Conservation (phyloP, 2,329 filamentous ascomycete species). For the Diplocarpon rosae region DNA sequence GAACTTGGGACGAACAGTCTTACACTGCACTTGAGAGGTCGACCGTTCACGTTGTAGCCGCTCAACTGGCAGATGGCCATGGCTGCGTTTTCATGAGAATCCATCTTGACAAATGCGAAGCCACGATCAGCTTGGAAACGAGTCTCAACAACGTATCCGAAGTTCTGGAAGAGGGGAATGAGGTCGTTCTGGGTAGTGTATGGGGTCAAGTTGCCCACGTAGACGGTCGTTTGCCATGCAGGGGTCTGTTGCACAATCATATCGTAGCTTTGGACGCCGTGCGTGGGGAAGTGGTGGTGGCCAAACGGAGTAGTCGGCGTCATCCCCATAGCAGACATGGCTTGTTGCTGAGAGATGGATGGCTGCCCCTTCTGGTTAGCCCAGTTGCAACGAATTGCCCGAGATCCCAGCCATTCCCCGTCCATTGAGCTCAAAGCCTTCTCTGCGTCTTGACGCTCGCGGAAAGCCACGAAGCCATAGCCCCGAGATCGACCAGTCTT, state of each 20-base stretch:
- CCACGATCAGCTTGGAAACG: slow-evolving; percentile 96
- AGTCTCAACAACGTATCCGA: slow-evolving; percentile 93
- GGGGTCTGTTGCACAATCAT: slow-evolving; percentile 94
- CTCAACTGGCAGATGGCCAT: slow-evolving; percentile 98
- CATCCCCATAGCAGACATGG: slow-evolving; percentile 96
- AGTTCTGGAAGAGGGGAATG: slow-evolving; percentile 97
- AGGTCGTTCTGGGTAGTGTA: slow-evolving; percentile 96
- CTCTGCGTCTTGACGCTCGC: slow-evolving; percentile 85
- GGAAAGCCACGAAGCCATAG: slow-evolving; percentile 96
- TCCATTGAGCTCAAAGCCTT: slow-evolving; percentile 97
- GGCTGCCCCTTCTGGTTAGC: slow-evolving; percentile 99
- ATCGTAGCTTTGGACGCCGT: slow-evolving; percentile 93
- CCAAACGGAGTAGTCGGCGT: slow-evolving; percentile 93
- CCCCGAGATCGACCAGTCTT: slow-evolving; percentile 96
- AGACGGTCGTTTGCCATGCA: slow-evolving; percentile 96
- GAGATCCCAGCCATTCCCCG: slow-evolving; percentile 95
- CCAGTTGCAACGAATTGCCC: slow-evolving; percentile 99
- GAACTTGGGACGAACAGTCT: slow-evolving; percentile 34
- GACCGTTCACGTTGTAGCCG: slow-evolving; percentile 94
- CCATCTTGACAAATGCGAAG: slow-evolving; percentile 99
- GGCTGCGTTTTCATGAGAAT: slow-evolving; percentile 92
- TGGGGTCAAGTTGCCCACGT: slow-evolving; percentile 93
- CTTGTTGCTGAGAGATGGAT: slow-evolving; percentile 94
- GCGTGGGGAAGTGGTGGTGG: slow-evolving; percentile 94
- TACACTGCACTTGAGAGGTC: slow-evolving; percentile 97